Conservation (phyloP, 1,139 yeast species). For the Debaryomycetaceae sp. region DNA sequence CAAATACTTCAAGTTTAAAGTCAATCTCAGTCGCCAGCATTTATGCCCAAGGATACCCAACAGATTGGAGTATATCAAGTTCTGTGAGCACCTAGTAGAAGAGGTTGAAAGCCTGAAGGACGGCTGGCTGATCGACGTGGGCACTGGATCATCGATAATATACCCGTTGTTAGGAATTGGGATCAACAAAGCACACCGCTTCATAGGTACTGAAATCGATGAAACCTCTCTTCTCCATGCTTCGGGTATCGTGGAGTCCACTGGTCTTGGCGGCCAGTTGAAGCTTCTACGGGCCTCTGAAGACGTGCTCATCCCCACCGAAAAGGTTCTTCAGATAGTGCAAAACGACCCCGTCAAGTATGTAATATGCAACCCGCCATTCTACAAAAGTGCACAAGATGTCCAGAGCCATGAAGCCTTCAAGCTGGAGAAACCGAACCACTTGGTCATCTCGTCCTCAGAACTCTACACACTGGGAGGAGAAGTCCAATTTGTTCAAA, state of each 20-base stretch:
- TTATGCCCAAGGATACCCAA: constrained; percentile 20
- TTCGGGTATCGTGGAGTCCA: neutral
- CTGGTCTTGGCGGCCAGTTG: constrained; percentile 1
- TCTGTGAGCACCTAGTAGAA: constrained; percentile 6
- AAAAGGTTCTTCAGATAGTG: neutral
- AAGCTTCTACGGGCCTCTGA: neutral
- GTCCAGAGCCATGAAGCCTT: constrained; percentile 5
- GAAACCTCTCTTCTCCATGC: constrained; percentile 11
- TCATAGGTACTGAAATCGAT: constrained; percentile 16
- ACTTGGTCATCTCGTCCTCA: constrained; percentile 8
- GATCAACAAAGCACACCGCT: neutral
- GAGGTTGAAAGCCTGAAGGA: neutral
- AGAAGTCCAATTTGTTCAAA: constrained; percentile 13
- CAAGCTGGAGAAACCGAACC: constrained; percentile 10
- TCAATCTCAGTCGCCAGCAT: constrained; percentile 10
- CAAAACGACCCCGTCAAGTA: constrained; percentile 8
- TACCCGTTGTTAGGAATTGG: constrained; percentile 13
- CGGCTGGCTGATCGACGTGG: constrained; percentile 16
- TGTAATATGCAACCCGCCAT: constrained; percentile 22
- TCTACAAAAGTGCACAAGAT: constrained; percentile 12
- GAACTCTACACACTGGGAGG: constrained; percentile 18
- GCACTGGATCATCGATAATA: constrained; percentile 20
- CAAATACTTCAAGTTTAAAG: constrained; percentile 11
- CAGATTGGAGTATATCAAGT: constrained; percentile 14
- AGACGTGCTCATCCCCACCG: neutral